phyloP scores from a whole-genome alignment of 345 rosid genomes.

The Kernera saxatilis region DNA sequence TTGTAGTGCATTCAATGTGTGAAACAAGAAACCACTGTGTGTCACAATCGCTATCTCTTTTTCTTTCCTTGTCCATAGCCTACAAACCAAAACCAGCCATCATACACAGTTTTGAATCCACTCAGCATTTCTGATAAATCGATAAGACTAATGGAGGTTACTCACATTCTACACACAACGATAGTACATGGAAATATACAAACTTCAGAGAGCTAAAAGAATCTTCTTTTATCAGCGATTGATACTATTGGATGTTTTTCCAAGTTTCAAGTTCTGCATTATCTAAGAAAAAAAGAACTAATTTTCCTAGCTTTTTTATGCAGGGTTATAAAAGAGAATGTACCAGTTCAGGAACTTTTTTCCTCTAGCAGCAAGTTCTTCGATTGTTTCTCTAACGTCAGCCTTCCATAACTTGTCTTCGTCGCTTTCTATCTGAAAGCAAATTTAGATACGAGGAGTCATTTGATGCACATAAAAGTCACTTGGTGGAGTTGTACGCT shows the following conservation, averaged over 20 bases:
- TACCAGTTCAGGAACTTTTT: constrained; percentile 77
- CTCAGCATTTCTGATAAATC: neutral
- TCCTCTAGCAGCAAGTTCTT: constrained; percentile 78
- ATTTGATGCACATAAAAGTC: neutral
- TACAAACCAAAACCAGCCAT: constrained; percentile 28
- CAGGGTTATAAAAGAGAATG: neutral
- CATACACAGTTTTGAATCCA: neutral
- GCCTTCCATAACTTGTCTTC: constrained; percentile 83
- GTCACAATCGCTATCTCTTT: constrained; percentile 98
- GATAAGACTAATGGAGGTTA: neutral
- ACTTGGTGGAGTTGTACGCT: neutral
- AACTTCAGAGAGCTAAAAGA: neutral
- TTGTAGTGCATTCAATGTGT: constrained; percentile 62
- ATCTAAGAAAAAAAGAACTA: neutral
- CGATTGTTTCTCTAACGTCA: constrained; percentile 71
- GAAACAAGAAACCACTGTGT: constrained; percentile 90
- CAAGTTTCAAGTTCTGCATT: neutral
- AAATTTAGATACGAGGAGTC: constrained; percentile 20
- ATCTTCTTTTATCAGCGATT: neutral
- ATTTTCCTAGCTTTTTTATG: neutral
- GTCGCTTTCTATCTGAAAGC: constrained; percentile 63
- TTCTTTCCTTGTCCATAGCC: constrained; percentile 96
- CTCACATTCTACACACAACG: neutral
- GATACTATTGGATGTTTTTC: neutral
- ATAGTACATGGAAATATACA: neutral